Evolutionary conservation across 768 basidiomycete genomes (phyloP).

Genomic region (Xanthoconium purpureum): DNA sequence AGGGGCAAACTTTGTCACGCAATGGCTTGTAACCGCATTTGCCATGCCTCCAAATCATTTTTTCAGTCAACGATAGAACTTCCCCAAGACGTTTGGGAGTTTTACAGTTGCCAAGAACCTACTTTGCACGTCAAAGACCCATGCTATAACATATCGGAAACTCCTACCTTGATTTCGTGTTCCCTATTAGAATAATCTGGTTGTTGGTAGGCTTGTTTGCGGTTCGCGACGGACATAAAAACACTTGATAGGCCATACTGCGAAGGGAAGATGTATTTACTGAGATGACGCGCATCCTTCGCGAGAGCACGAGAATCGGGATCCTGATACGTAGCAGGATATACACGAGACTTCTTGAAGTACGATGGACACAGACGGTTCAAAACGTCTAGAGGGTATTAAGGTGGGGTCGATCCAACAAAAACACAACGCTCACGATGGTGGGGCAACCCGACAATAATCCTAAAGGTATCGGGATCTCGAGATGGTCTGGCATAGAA

Average conservation of each 20-base stretch:
- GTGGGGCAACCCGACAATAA: conserved; percentile 64
- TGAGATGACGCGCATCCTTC: conserved; percentile 56
- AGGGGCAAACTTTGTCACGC: conserved; percentile 65
- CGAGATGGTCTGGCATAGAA: conserved; percentile 66
- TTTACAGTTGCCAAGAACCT: conserved; percentile 49
- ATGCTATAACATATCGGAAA: neutral
- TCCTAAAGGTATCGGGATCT: conserved; percentile 45
- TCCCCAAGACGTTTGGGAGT: conserved; percentile 73
- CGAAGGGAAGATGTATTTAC: conserved; percentile 83
- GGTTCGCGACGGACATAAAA: conserved; percentile 38
- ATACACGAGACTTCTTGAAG: conserved; percentile 27
- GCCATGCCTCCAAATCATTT: conserved; percentile 61
- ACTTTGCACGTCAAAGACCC: neutral
- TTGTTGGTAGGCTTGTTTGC: conserved; percentile 34
- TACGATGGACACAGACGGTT: conserved; percentile 53
- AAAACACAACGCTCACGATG: conserved; percentile 47
- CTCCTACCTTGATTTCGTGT: conserved; percentile 60
- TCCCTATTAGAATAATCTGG: conserved; percentile 62
- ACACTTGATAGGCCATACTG: conserved; percentile 68
- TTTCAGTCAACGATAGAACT: conserved; percentile 51
- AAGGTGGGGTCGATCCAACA: neutral
- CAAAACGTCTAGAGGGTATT: conserved; percentile 52
- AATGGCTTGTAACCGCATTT: conserved; percentile 71
- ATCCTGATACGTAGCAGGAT: conserved; percentile 36
- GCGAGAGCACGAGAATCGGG: conserved; percentile 47